These are phyloP conservation scores for Cyclotella distinguenda DNA, from an alignment of 108 stramenopile species.

Conservation along the genomic window DNA sequence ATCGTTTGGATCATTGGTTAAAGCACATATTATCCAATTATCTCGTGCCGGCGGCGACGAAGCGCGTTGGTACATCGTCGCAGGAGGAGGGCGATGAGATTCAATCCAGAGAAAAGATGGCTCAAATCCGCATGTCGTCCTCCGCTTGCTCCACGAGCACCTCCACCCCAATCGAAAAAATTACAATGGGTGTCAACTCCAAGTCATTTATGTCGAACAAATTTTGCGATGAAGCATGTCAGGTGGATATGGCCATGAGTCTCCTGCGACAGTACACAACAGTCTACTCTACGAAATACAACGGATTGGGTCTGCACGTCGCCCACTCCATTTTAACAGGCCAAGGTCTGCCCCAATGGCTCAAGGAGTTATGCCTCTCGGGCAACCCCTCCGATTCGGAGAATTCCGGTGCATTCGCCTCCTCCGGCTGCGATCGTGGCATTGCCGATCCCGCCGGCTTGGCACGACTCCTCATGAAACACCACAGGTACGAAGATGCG, in stretches of 20 bases:
- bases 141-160: constrained; percentile 20
- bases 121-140: constrained; percentile 41
- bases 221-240: constrained; percentile 10
- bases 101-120: constrained; percentile 35
- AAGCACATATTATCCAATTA: constrained; percentile 55
- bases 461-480: constrained; percentile 60
- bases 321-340: constrained; percentile 53
- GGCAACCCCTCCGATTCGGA: constrained; percentile 14
- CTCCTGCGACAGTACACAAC: constrained; percentile 53
- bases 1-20: constrained; percentile 61
- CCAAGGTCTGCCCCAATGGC: constrained; percentile 65
- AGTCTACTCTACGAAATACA: constrained; percentile 48
- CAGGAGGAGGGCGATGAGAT: constrained; percentile 8
- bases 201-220: constrained; percentile 21
- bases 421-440: neutral
- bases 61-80: neutral
- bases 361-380: constrained; percentile 59
- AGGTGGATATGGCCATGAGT: constrained; percentile 43
- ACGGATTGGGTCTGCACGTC: constrained; percentile 62
- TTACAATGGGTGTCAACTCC: constrained; percentile 14
- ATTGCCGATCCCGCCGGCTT: constrained; percentile 65
- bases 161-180: neutral
- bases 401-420: constrained; percentile 55
- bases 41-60: constrained; percentile 56
- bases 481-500: constrained; percentile 65